A percentile compares a stretch with the other conserved stretches of the same genome.
These are phyloP conservation scores for Tricholoma bakamatsutake DNA, from an alignment of 768 basidiomycete species.

Conservation along the genomic window DNA sequence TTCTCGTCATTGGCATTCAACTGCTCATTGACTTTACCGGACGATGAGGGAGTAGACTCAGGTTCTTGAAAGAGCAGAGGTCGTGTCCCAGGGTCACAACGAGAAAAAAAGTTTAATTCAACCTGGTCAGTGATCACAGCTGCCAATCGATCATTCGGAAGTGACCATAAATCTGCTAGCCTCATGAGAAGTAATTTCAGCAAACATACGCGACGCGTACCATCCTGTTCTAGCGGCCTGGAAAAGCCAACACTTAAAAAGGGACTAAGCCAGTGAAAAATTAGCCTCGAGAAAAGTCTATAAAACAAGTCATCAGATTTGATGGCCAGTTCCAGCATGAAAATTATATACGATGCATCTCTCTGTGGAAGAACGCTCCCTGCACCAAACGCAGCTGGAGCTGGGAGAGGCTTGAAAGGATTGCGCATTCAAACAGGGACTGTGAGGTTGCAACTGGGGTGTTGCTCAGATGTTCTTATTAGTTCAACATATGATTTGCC, in stretches of 20 bases:
- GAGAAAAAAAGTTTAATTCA: slow-evolving; percentile 41
- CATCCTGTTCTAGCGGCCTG: slow-evolving; percentile 51
- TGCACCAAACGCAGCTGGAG: slow-evolving; percentile 43
- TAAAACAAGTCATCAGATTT: neutral
- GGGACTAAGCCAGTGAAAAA: slow-evolving; percentile 49
- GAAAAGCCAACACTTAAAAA: slow-evolving; percentile 55
- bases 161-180: slow-evolving; percentile 45
- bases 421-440: slow-evolving; percentile 20
- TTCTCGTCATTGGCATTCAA: neutral
- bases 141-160: slow-evolving; percentile 35
- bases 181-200: neutral
- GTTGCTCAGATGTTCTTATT: no score
- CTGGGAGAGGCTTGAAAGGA: slow-evolving; percentile 37
- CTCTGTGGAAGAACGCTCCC: slow-evolving; percentile 42
- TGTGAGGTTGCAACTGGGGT: neutral
- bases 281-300: slow-evolving; percentile 40
- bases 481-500: no score
- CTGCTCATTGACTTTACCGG: neutral
- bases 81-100: slow-evolving; percentile 44
- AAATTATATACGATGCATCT: slow-evolving; percentile 28
- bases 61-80: slow-evolving; percentile 27
- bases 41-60: neutral
- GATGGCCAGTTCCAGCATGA: neutral
- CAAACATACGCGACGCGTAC: slow-evolving; percentile 21
- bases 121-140: slow-evolving; percentile 33